Evolutionary conservation across 2,329 filamentous ascomycete genomes (phyloP), one percentile per base, ranked within the genome.

Genomic region (Allantophomopsis lycopodina): DNA sequence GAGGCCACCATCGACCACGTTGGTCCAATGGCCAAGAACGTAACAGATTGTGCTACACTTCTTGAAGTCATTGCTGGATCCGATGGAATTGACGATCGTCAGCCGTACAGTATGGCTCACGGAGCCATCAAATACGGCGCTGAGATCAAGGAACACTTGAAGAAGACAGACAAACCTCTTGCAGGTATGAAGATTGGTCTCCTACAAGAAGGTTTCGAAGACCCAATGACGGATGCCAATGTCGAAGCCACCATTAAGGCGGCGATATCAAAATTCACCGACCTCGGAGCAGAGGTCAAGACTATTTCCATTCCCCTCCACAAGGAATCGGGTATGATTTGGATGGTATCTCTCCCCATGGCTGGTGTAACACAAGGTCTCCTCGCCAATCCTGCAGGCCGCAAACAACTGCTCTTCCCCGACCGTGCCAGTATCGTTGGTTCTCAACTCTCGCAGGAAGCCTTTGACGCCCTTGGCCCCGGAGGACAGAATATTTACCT

Each of bases 401-500:
- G 69, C 28, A 55, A 69, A 23, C 65, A 65, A 0, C 60, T 73
- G 4, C 35, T 49, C 1, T 49, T 47, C 35, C 46, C 47, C 0
- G 43, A 49, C 7, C 43, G 47, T 2, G 32, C 42, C 17, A 30
- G 21, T 6, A 16, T 37, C 17, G 40, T 47, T 6, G 60, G 61
- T 11, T 60, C 71, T 49, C 62, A 63, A 1, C 64, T 69, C n/a
- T 61, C 73, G 28, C 68, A 74, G 43, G 50, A 57, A 5, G 57
- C 64, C 3, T 76, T 71, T 50, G 60, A 69, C 32, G 63, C 67
- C 30, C 59, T 69, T 1, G 71, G 69, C 47, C 64, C 60, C 12
- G 64, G 66, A 0, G 72, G 69, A 0, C 72, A 71, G 44, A 73
- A 73, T 45, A 69, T 68, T 4, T 63, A 69, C 36, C 61, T 72